These are phyloP conservation scores for Eutypella sp. DNA, from an alignment of 2,329 filamentous ascomycete species.

Conservation along the genomic window DNA sequence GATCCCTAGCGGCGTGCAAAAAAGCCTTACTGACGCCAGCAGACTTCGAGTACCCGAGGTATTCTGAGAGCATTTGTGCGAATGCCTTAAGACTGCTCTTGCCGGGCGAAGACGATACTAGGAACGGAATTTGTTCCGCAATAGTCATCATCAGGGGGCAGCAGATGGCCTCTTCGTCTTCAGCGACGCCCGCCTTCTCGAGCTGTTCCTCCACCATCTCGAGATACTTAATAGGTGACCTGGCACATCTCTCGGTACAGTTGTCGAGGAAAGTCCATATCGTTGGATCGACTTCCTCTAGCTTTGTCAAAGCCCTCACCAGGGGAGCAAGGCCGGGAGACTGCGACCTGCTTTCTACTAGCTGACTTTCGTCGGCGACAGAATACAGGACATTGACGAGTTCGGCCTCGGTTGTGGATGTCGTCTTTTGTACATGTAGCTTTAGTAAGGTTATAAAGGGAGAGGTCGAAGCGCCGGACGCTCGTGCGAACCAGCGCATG, in stretches of 20 bases:
- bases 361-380: slow-evolving; percentile 59
- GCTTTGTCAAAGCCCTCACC: slow-evolving; percentile 33
- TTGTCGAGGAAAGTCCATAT: slow-evolving; percentile 77
- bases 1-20: slow-evolving; percentile 39
- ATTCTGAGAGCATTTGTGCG: slow-evolving; percentile 52
- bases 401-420: slow-evolving; percentile 43
- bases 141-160: slow-evolving; percentile 67
- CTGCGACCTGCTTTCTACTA: slow-evolving; percentile 48
- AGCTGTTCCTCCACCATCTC: slow-evolving; percentile 51
- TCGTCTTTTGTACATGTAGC: slow-evolving; percentile 46
- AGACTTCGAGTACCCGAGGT: slow-evolving; percentile 50
- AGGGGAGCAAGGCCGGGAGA: slow-evolving; percentile 43
- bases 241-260: slow-evolving; percentile 69
- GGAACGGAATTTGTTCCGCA: slow-evolving; percentile 73
- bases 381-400: slow-evolving; percentile 53
- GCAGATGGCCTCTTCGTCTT: slow-evolving; percentile 25
- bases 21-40: slow-evolving; percentile 44
- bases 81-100: slow-evolving; percentile 41
- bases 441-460: slow-evolving; percentile 69
- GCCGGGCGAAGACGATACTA: slow-evolving; percentile 44
- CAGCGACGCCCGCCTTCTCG: slow-evolving; percentile 20
- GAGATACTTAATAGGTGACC: slow-evolving; percentile 76
- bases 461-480: slow-evolving; percentile 56
- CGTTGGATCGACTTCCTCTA: slow-evolving; percentile 21
- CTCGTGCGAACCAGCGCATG: slow-evolving; percentile 87